A percentile compares a stretch with the other conserved stretches of the same genome.
These are phyloP conservation scores for Barnettozyma vustinii DNA, from an alignment of 805 yeast genomes.

Conservation along the genomic window DNA sequence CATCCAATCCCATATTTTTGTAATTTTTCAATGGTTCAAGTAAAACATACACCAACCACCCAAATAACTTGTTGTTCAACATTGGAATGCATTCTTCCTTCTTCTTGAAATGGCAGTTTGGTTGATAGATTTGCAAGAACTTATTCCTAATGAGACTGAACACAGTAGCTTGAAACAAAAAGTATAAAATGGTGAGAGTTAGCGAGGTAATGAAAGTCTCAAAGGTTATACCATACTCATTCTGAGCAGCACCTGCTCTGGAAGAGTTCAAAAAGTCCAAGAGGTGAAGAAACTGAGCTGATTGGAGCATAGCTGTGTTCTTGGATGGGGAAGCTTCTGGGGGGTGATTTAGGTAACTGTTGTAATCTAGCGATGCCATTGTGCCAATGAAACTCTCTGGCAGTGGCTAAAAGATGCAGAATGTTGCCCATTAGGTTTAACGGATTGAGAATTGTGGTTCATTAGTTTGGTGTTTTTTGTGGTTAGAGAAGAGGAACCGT, in stretches of 20 bases:
- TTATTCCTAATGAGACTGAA: slow-evolving; percentile 35
- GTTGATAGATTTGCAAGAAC: slow-evolving; percentile 46
- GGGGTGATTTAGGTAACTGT: not conserved
- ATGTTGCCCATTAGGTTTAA: not conserved
- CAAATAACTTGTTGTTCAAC: slow-evolving; percentile 38
- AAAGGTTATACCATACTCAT: slow-evolving; percentile 52
- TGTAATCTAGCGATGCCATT: not conserved
- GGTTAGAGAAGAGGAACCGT: not conserved
- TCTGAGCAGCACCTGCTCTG: slow-evolving; percentile 55
- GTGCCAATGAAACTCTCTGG: not conserved
- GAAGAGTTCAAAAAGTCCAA: slow-evolving; percentile 43
- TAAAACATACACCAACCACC: slow-evolving; percentile 49
- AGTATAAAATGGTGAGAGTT: slow-evolving; percentile 46
- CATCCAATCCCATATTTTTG: slow-evolving; percentile 58
- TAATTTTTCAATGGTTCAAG: slow-evolving; percentile 38
- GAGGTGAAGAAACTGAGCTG: slow-evolving; percentile 20
- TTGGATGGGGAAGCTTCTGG: not conserved
- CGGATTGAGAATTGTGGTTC: not conserved
- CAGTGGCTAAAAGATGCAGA: not conserved
- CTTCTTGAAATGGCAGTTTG: slow-evolving; percentile 38
- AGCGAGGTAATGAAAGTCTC: slow-evolving; percentile 52
- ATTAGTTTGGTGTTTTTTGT: not conserved
- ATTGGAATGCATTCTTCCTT: slow-evolving; percentile 32
- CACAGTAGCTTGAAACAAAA: slow-evolving; percentile 43
- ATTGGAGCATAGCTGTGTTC: slow-evolving; percentile 13